Conservation (phyloP, 176 grass and related monocot species). For the Ensete ventricosum region DNA sequence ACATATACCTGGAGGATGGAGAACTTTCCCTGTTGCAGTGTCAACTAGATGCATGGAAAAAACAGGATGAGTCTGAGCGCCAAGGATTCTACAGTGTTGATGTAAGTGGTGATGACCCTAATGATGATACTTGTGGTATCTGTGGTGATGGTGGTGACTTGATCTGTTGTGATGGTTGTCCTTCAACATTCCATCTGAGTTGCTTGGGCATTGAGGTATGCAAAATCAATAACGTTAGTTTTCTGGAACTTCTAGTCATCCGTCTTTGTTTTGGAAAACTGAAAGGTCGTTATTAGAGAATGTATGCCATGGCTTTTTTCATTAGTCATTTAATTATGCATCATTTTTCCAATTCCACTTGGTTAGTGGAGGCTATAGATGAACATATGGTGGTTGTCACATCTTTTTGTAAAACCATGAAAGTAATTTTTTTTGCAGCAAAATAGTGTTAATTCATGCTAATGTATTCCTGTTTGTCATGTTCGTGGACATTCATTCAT, state of each 20-base stretch:
- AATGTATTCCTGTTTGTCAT: neutral
- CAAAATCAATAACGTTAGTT: slow-evolving; percentile 8
- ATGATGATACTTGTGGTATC: slow-evolving; percentile 89
- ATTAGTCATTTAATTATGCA: neutral
- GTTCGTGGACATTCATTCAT: neutral
- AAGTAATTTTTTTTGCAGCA: neutral
- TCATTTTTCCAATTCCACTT: neutral
- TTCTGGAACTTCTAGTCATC: neutral
- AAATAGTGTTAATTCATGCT: neutral
- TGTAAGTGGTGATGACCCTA: slow-evolving; percentile 51
- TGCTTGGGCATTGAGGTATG: slow-evolving; percentile 82
- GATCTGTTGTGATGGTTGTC: slow-evolving; percentile 73
- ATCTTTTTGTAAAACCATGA: neutral
- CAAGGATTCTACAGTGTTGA: slow-evolving; percentile 67
- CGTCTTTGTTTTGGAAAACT: neutral
- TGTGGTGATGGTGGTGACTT: slow-evolving; percentile 91
- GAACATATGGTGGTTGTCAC: neutral
- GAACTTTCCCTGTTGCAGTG: slow-evolving; percentile 58
- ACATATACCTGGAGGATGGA: slow-evolving; percentile 55
- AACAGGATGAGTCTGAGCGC: slow-evolving; percentile 45
- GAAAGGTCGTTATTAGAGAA: no score
- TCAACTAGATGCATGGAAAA: slow-evolving; percentile 77
- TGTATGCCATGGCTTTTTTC: neutral
- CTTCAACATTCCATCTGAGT: slow-evolving; percentile 84
- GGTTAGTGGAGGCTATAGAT: neutral